phyloP scores from a whole-genome alignment of 768 basidiomycete species.

The Psilocybe cyanescens region DNA sequence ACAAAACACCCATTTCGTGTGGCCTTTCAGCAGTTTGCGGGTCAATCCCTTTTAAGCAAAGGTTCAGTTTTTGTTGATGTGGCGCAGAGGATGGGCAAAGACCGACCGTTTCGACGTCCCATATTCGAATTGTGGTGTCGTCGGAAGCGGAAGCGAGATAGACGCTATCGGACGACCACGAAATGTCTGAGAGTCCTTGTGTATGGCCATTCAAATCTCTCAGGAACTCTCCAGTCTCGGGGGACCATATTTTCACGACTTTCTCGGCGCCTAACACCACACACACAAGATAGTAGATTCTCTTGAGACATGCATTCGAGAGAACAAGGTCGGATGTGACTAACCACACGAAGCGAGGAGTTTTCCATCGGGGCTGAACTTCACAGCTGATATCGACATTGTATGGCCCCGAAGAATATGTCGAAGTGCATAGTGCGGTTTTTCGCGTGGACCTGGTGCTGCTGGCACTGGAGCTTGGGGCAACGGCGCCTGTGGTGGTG shows the following conservation, averaged over 20 bases:
- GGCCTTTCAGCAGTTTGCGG: conserved; percentile 75
- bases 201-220: conserved; percentile 77
- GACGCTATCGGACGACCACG: conserved; percentile 85
- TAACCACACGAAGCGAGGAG: conserved; percentile 86
- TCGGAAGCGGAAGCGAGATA: conserved; percentile 92
- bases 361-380: conserved; percentile 89
- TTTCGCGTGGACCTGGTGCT: conserved; percentile 39
- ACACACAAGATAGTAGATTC: conserved; percentile 13
- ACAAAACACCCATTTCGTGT: conserved; percentile 89
- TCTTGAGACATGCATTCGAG: conserved; percentile 14
- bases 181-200: conserved; percentile 85
- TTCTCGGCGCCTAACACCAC: conserved; percentile 67
- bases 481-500: conserved; percentile 31
- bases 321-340: conserved; percentile 29
- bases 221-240: conserved; percentile 76
- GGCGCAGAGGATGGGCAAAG: conserved; percentile 7
- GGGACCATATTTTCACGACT: conserved; percentile 82
- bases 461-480: conserved; percentile 35
- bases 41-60: conserved; percentile 58
- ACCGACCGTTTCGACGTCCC: conserved; percentile 82
- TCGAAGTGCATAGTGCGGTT: conserved; percentile 71
- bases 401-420: conserved; percentile 79
- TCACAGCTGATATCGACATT: conserved; percentile 84
- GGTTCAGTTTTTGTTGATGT: not conserved
- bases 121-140: conserved; percentile 87